A percentile compares a stretch with the other conserved stretches of the same genome.
phyloP scores from a whole-genome alignment of 371 early-diverging fungal species.

The Funneliformis caledonium region DNA sequence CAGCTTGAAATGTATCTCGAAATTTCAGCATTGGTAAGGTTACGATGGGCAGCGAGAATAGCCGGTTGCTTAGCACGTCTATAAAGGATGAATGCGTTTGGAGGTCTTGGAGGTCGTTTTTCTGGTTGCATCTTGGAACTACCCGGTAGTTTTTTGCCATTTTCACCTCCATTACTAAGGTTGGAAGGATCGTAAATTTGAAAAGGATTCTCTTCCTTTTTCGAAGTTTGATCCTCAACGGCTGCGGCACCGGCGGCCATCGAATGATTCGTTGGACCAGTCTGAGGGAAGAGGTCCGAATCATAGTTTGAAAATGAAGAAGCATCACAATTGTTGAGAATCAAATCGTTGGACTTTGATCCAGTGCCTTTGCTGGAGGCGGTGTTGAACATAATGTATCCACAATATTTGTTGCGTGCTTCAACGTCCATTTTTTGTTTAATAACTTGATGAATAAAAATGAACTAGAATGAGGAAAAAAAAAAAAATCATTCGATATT shows the following conservation, averaged over 20 bases:
- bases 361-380: neutral
- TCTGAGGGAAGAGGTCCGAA: too few species aligned
- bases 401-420: neutral
- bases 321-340: neutral
- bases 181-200: neutral
- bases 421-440: slow-evolving; percentile 20
- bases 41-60: slow-evolving; percentile 6
- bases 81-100: slow-evolving; percentile 38
- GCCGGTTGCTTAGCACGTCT: slow-evolving; percentile 36
- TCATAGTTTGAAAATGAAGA: neutral
- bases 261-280: neutral
- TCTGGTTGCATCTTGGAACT: neutral
- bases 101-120: slow-evolving; percentile 34
- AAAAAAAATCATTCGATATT: neutral
- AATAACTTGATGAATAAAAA: neutral
- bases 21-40: slow-evolving; percentile 36
- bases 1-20: slow-evolving; percentile 29
- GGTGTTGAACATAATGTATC: slow-evolving; percentile 12
- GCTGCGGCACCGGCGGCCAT: slow-evolving; percentile 37
- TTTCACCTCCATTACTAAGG: slow-evolving; percentile 8
- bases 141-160: slow-evolving; percentile 5
- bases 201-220: neutral
- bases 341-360: neutral
- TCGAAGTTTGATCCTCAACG: neutral
- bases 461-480: neutral